A percentile compares a stretch with the other conserved stretches of the same genome.
phyloP scores from a whole-genome alignment of 352 stramenopile species.

The Aphanomyces cochlioides region DNA sequence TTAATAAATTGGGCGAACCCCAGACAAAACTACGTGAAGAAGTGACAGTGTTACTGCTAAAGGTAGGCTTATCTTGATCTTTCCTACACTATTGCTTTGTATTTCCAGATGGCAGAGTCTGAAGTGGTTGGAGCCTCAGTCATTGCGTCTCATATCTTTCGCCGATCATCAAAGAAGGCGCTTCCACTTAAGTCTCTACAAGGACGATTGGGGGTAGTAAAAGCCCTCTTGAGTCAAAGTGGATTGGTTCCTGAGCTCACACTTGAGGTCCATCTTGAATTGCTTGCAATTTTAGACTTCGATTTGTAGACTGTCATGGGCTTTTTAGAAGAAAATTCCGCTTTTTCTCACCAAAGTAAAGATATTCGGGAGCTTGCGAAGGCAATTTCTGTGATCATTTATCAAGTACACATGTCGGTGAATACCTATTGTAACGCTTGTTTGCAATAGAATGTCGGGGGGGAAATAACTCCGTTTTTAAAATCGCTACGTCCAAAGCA shows the following conservation, averaged over 20 bases:
- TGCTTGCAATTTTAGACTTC: background rate
- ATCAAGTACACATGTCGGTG: conserved; percentile 38
- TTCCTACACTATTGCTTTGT: background rate
- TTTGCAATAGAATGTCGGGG: conserved; percentile 40
- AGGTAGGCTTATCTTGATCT: conserved; percentile 8
- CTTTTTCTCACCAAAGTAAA: conserved; percentile 79
- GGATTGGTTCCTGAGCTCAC: conserved; percentile 42
- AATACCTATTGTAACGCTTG: background rate
- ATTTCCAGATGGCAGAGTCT: conserved; percentile 41
- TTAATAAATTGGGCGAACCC: conserved; percentile 72
- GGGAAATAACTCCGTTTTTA: conserved; percentile 71
- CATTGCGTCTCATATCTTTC: conserved; percentile 56
- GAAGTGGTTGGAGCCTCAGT: conserved; percentile 69
- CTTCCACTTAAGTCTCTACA: conserved; percentile 67
- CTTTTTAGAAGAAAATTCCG: conserved; percentile 80
- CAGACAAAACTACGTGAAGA: conserved; percentile 75
- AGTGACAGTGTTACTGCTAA: conserved; percentile 40
- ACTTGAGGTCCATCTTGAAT: background rate
- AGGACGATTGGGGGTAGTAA: conserved; percentile 56
- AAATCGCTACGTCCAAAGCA: conserved; percentile 85
- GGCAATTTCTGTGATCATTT: conserved; percentile 78
- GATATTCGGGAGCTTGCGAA: conserved; percentile 87
- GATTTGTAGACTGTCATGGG: conserved; percentile 56
- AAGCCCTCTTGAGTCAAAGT: conserved; percentile 54
- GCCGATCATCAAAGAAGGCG: conserved; percentile 63